Evolutionary conservation across 169 alveolate species (phyloP), one percentile per base, ranked within the genome.

Genomic region (Plasmodium inui): DNA sequence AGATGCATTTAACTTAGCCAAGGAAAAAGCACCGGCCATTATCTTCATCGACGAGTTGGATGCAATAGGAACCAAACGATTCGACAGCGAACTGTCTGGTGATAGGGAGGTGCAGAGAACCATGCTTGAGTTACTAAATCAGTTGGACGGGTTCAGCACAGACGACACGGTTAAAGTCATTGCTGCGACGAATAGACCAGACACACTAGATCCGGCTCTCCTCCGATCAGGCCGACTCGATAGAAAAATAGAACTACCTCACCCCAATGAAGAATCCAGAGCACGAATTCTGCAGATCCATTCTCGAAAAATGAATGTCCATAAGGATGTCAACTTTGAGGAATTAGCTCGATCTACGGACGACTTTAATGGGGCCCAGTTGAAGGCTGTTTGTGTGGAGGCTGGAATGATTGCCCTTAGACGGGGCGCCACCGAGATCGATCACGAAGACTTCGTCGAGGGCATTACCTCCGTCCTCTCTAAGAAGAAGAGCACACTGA

Each of bases 111-210:
- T 99, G 14, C 99, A 99, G 96, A 97, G 99, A 86, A 99, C 99
- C 39, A 99, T 99, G 99, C 97, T 99, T 53, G 99, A 99, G 94
- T 96, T 99, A 6, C 97, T 99, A 53, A 99, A 99, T 95, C 99
- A 99, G 95, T 96, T 99, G 26, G 99, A 98, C 86, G 99, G 99
- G 1, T 98, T 98, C 95, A 95, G 97, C 90, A 97, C 98, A 39
- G 99, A 97, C 82, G 99, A 97, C 80, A 85, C 98, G 50, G 98
- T 98, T 92, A 98, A 98, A 95, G 99, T 95, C 41, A 98, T 99
- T 83, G 99, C 99, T 17, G 99, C 99, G 44, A 99, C 99, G 28
- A 99, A 99, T 95, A 97, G 99, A 93, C 99, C 99, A 10, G 99
- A 99, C 92, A 98, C 99, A 28, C 97, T 99, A 39, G 99, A 99